A percentile compares a stretch with the other conserved stretches of the same genome.
Conservation (phyloP, 352 stramenopile genomes). For the Phytophthora cactorum region DNA sequence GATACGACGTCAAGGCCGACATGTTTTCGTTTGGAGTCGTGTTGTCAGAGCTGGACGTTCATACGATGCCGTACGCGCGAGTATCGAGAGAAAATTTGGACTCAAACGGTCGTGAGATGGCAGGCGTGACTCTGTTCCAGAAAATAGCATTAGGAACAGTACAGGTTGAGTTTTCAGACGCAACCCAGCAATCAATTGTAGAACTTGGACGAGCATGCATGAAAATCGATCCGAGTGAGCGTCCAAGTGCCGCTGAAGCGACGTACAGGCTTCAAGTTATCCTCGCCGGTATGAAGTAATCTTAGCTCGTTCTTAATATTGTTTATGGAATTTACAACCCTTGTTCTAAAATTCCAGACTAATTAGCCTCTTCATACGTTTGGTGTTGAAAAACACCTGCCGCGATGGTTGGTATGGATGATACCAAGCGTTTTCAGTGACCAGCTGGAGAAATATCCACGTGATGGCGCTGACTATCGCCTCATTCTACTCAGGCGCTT, state of each 20-base stretch:
- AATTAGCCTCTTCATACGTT: too few species aligned
- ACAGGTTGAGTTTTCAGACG: constrained; percentile 24
- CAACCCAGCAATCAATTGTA: constrained; percentile 17
- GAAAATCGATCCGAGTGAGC: constrained; percentile 20
- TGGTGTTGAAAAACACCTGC: too few species aligned
- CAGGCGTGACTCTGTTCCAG: constrained; percentile 9
- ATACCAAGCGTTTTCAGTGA: neutral
- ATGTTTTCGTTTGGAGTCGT: constrained; percentile 33
- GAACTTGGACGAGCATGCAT: constrained; percentile 28
- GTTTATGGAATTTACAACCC: too few species aligned
- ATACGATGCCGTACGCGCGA: constrained; percentile 11
- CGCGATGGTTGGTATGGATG: too few species aligned
- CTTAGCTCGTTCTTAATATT: too few species aligned
- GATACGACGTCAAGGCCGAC: constrained; percentile 18
- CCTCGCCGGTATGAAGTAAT: neutral
- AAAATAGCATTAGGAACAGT: constrained; percentile 21
- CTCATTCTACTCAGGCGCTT: neutral
- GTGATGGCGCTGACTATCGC: neutral
- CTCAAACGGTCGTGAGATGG: constrained; percentile 10
- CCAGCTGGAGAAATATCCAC: neutral
- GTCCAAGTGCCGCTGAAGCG: constrained; percentile 30
- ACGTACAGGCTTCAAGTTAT: constrained; percentile 33
- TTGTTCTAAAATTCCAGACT: too few species aligned
- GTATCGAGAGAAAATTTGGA: neutral
- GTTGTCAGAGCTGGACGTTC: constrained; percentile 41